Conservation (phyloP, 2,329 filamentous ascomycete genomes). For the Alternaria viburni region DNA sequence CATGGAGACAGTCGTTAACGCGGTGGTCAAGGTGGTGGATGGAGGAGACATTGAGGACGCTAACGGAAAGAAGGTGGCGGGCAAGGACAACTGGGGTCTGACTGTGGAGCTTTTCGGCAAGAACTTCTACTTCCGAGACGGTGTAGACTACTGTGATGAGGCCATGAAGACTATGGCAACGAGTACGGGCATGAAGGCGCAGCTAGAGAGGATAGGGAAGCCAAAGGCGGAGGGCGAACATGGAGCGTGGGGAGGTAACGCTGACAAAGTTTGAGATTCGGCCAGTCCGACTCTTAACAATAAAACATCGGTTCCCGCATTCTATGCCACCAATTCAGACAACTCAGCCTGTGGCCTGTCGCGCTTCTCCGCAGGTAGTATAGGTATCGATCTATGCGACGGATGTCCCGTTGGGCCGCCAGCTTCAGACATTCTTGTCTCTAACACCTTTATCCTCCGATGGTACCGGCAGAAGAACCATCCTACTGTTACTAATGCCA, state of each 20-base stretch:
- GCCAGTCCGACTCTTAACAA: background rate
- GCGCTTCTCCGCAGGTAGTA: background rate
- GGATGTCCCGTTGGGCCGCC: background rate
- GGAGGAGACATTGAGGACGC: background rate
- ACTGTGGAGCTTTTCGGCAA: background rate
- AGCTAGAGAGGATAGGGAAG: background rate
- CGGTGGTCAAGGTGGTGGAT: background rate
- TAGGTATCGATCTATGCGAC: background rate
- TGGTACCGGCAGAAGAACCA: background rate
- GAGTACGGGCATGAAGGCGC: background rate
- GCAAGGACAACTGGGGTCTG: background rate
- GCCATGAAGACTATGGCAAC: background rate
- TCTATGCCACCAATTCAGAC: background rate
- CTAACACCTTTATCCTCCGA: background rate
- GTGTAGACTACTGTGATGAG: background rate
- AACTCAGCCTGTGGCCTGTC: background rate
- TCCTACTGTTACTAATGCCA: background rate
- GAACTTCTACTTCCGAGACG: background rate
- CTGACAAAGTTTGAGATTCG: background rate
- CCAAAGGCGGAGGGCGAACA: background rate
- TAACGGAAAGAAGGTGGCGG: background rate
- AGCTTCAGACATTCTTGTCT: background rate
- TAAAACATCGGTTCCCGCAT: background rate
- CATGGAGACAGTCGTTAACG: background rate
- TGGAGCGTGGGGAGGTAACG: background rate